phyloP scores from a whole-genome alignment of 345 rosid species.

The Eutrema heterophyllum region DNA sequence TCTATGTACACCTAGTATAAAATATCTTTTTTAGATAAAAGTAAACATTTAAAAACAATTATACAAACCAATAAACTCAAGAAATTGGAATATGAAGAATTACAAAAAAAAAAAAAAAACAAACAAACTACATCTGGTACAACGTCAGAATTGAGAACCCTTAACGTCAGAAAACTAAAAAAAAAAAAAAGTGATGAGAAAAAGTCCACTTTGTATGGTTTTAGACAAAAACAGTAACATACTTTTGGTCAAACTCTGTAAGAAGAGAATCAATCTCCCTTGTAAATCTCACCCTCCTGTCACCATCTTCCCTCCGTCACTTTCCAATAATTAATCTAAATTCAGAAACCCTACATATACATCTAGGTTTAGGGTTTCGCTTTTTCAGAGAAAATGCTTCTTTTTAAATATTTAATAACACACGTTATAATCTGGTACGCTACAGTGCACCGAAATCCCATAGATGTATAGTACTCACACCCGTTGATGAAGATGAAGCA shows the following conservation, averaged over 20 bases:
- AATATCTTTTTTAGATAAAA: neutral
- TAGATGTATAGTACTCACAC: constrained; percentile 47
- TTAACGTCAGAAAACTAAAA: neutral
- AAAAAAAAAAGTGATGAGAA: neutral
- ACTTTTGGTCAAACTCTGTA: constrained; percentile 35
- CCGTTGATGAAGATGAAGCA: constrained; percentile 29
- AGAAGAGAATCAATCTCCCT: constrained; percentile 20
- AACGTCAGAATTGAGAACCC: constrained; percentile 16
- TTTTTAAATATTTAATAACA: neutral
- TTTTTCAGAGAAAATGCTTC: constrained; percentile 1
- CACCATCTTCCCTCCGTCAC: constrained; percentile 6
- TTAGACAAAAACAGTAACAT: constrained; percentile 33
- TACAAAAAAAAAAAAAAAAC: neutral
- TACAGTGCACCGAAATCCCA: constrained; percentile 85
- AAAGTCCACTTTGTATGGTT: constrained; percentile 31
- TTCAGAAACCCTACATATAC: constrained; percentile 29
- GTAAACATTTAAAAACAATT: neutral
- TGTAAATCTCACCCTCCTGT: constrained; percentile 25
- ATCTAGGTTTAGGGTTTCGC: constrained; percentile 32
- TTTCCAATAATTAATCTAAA: constrained; percentile 17
- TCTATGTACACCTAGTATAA: too few relatives aligned
- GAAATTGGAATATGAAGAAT: neutral
- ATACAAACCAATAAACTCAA: neutral
- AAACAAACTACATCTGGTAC: constrained; percentile 11
- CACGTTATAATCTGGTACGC: constrained; percentile 14